These are phyloP conservation scores for Boletus sensibilis DNA, from an alignment of 768 basidiomycete species.

Conservation along the genomic window DNA sequence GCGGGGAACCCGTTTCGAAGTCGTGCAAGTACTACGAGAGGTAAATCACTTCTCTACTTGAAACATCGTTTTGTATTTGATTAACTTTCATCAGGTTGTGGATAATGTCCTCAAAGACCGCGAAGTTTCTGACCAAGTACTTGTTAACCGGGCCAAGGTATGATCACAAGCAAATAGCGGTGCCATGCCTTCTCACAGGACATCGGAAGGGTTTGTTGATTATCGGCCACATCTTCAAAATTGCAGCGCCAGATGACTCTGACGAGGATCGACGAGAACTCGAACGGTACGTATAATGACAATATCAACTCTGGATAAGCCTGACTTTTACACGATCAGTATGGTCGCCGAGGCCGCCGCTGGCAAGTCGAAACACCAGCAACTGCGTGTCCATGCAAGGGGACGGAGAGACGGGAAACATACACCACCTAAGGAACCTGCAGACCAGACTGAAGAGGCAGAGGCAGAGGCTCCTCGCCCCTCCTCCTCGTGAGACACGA, in stretches of 20 bases:
- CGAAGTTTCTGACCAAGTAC: conserved; percentile 63
- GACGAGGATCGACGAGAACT: conserved; percentile 94
- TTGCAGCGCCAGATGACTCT: conserved; percentile 79
- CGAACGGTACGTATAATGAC: conserved; percentile 63
- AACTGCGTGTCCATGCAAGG: conserved; percentile 30
- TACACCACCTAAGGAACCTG: conserved; percentile 36
- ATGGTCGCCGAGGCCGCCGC: conserved; percentile 86
- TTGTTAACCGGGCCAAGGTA: conserved; percentile 86
- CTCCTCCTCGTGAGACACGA: conserved; percentile 13
- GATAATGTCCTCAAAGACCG: conserved; percentile 85
- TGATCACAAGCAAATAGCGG: conserved; percentile 6
- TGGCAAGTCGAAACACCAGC: conserved; percentile 61
- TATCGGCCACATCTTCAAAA: conserved; percentile 88
- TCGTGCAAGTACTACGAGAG: conserved; percentile 84
- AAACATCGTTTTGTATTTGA: conserved; percentile 4
- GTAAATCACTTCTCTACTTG: conserved; percentile 25
- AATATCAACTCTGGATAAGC: not conserved
- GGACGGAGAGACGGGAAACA: conserved; percentile 37
- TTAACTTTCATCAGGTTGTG: conserved; percentile 49
- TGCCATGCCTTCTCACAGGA: not conserved
- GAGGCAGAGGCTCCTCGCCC: conserved; percentile 14
- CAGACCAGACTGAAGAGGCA: conserved; percentile 25
- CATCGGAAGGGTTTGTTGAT: conserved; percentile 71
- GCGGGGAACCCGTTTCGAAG: conserved; percentile 95
- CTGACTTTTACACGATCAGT: conserved; percentile 37